These are phyloP conservation scores for Phylloporus sp. DNA, from an alignment of 768 basidiomycete species.

Conservation along the genomic window DNA sequence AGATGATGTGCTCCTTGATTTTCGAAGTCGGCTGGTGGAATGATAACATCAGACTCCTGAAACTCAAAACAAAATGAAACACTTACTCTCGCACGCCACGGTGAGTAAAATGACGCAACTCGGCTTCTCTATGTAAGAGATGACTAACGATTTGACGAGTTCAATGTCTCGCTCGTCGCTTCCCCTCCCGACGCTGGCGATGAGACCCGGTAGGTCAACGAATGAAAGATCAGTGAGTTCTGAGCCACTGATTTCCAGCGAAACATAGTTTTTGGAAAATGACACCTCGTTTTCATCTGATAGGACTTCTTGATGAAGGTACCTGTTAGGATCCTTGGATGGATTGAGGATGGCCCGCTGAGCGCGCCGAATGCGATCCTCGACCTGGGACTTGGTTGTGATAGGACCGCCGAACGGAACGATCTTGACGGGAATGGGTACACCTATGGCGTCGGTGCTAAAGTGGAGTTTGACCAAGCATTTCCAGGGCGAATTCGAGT, in stretches of 20 bases:
- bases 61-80: background rate
- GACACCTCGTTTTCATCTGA: slow-evolving; percentile 20
- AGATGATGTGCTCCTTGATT: slow-evolving; percentile 73
- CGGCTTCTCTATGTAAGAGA: slow-evolving; percentile 54
- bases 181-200: slow-evolving; percentile 47
- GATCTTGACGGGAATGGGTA: slow-evolving; percentile 35
- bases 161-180: slow-evolving; percentile 54
- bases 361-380: slow-evolving; percentile 62
- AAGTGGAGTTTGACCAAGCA: slow-evolving; percentile 48
- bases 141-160: slow-evolving; percentile 54
- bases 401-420: slow-evolving; percentile 47
- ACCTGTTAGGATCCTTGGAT: slow-evolving; percentile 14
- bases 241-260: slow-evolving; percentile 52
- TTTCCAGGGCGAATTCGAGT: slow-evolving; percentile 40
- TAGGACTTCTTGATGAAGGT: slow-evolving; percentile 9
- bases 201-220: slow-evolving; percentile 60
- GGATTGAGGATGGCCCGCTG: slow-evolving; percentile 66
- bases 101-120: slow-evolving; percentile 69
- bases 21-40: slow-evolving; percentile 65
- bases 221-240: slow-evolving; percentile 62
- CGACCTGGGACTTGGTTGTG: slow-evolving; percentile 47
- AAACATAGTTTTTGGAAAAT: slow-evolving; percentile 56
- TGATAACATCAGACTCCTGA: slow-evolving; percentile 34
- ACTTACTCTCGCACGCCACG: slow-evolving; percentile 41
- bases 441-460: slow-evolving; percentile 35